A percentile compares a stretch with the other conserved stretches of the same genome.
phyloP scores from a whole-genome alignment of 2,329 filamentous ascomycete species.

The Tetracladium maxilliforme region DNA sequence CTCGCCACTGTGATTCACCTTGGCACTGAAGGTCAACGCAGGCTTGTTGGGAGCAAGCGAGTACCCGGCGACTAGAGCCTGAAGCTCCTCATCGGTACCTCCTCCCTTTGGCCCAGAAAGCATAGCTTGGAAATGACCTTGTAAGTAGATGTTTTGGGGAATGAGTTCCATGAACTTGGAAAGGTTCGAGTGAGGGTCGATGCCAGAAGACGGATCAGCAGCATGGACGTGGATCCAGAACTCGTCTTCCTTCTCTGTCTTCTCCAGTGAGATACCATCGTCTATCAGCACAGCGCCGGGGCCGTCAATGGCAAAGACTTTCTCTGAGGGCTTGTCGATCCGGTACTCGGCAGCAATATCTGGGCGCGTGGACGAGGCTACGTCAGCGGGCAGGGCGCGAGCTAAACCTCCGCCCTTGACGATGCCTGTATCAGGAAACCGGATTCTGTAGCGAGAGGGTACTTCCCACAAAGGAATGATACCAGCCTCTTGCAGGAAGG shows the following conservation, averaged over 20 bases:
- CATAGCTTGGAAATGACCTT: slow-evolving; percentile 43
- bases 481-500: slow-evolving; percentile 64
- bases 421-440: slow-evolving; percentile 35
- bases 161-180: slow-evolving; percentile 46
- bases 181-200: slow-evolving; percentile 41
- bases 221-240: slow-evolving; percentile 69
- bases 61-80: slow-evolving; percentile 30
- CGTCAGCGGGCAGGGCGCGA: too few species aligned
- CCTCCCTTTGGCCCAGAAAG: too few species aligned
- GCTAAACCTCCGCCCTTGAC: too few species aligned
- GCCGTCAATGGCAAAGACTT: slow-evolving; percentile 63
- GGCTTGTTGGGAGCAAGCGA: slow-evolving; percentile 36
- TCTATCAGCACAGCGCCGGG: slow-evolving; percentile 56
- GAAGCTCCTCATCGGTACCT: too few species aligned
- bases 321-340: slow-evolving; percentile 1
- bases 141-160: slow-evolving; percentile 42
- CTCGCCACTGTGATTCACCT: slow-evolving; percentile 34
- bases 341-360: slow-evolving; percentile 2
- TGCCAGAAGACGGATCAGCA: slow-evolving; percentile 62
- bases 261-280: slow-evolving; percentile 62
- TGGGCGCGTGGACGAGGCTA: slow-evolving; percentile 4
- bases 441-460: slow-evolving; percentile 42
- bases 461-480: slow-evolving; percentile 59
- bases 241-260: slow-evolving; percentile 31
- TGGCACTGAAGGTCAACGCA: slow-evolving; percentile 47